A percentile compares a stretch with the other conserved stretches of the same genome.
Conservation (phyloP, 2,329 filamentous ascomycete species). For the Sodiomyces alkalinus region DNA sequence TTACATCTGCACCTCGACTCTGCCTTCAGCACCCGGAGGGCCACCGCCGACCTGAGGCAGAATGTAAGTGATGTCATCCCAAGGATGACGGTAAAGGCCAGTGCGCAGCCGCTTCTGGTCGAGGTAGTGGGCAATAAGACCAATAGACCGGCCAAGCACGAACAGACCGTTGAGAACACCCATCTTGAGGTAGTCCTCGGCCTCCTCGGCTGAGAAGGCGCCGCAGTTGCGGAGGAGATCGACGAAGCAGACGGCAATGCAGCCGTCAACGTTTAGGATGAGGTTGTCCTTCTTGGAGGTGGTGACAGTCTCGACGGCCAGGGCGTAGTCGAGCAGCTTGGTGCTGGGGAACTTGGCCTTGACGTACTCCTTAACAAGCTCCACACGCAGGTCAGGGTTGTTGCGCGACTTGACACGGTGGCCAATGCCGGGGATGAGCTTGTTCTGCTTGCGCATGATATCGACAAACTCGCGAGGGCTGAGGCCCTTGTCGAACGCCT, state of each 20-base stretch:
- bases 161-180: slow-evolving; percentile 99
- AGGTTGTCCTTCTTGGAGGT: slow-evolving; percentile 99
- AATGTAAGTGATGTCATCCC: slow-evolving; percentile 96
- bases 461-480: slow-evolving; percentile 98
- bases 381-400: slow-evolving; percentile 98
- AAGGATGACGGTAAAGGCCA: slow-evolving; percentile 96
- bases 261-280: slow-evolving; percentile 97
- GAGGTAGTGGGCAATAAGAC: slow-evolving; percentile 98
- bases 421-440: slow-evolving; percentile 97
- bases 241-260: slow-evolving; percentile 96
- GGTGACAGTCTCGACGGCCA: slow-evolving; percentile 94
- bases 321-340: slow-evolving; percentile 97
- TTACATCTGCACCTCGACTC: slow-evolving; percentile 78
- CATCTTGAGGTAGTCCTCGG: slow-evolving; percentile 98
- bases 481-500: slow-evolving; percentile 94
- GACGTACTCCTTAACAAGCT: slow-evolving; percentile 98
- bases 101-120: slow-evolving; percentile 99
- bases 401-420: slow-evolving; percentile 99
- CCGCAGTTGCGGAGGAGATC: slow-evolving; percentile 96
- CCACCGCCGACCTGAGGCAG: slow-evolving; percentile 65
- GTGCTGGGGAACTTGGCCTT: slow-evolving; percentile 92
- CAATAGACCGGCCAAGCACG: slow-evolving; percentile 90
- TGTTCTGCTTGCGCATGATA: slow-evolving; percentile 98
- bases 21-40: slow-evolving; percentile 61
- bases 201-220: slow-evolving; percentile 90